Base-by-base conservation (phyloP, 2,329 filamentous ascomycete genomes). In the Cordyceps cicadae region DNA sequence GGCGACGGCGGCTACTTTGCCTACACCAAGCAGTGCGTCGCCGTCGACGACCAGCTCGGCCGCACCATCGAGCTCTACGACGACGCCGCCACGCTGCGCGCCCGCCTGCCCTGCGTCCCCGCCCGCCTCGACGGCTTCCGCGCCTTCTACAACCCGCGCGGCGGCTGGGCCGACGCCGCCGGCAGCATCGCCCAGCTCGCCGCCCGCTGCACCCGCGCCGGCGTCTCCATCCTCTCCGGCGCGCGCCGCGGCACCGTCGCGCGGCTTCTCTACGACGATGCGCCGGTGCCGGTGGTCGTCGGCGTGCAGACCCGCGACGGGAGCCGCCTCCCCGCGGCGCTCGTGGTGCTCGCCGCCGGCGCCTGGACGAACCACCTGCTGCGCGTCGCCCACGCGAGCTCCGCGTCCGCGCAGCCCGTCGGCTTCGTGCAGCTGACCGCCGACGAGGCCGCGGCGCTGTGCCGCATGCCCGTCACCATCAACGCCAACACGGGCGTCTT, bases 331-430 rank as follows among this genome's bases (percentile, higher is more conserved):
- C 70, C 70, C 1, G 86, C 85, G 1, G 80, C 83, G 61, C 75
- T 87, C 8, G 82, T 85, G 11, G 76, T 90, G 57, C 73, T 91
- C 3, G 85, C 87, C 1, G 82, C 86, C 1, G 88, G 88, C 11
- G 87, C 87, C 3, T 90, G 87, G 87, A 86, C 85, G 15, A 72
- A 71, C 15, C 55, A 66, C 1, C 53, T 74, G 0, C 15, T 90
- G 49, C 83, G 87, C 66, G 74, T 89, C 1, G 77, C 81, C 29
- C 85, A 86, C 49, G 79, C 85, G 15, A 81, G 80, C 26, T 79
- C 82, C 59, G 82, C 86, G 0, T 87, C 86, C 0, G 87, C 85
- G 0, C 87, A 90, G 65, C 78, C 81, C 0, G 72, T 90, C 15
- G 84, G 81, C 0, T 90, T 88, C 72, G 77, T 89, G 63, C 76